phyloP scores from a whole-genome alignment of 1,284 basidiomycete genomes.

The Psilocybe mexicana region DNA sequence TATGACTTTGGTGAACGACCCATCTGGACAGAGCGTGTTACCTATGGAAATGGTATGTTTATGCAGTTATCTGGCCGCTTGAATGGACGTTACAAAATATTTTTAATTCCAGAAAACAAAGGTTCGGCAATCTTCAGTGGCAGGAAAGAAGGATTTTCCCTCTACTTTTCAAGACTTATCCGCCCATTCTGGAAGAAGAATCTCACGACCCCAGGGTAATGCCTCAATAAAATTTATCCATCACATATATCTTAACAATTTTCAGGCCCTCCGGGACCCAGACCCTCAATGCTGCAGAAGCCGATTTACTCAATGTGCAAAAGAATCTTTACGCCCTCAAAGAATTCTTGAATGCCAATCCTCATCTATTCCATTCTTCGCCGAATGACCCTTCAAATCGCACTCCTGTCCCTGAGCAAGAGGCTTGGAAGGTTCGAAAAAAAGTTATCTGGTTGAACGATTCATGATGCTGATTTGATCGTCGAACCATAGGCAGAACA shows the following conservation, averaged over 20 bases:
- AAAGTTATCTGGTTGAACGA: background rate
- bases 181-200: slow-evolving; percentile 88
- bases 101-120: slow-evolving; percentile 56
- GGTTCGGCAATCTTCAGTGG: slow-evolving; percentile 84
- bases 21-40: slow-evolving; percentile 76
- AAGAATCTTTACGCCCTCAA: slow-evolving; percentile 78
- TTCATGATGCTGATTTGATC: slow-evolving; percentile 4
- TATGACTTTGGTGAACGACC: slow-evolving; percentile 85
- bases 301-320: slow-evolving; percentile 67
- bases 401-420: slow-evolving; percentile 64
- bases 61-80: background rate
- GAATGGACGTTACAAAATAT: background rate
- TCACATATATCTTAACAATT: slow-evolving; percentile 13
- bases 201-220: slow-evolving; percentile 64
- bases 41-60: slow-evolving; percentile 50
- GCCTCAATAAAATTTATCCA: slow-evolving; percentile 12
- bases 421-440: slow-evolving; percentile 74
- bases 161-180: slow-evolving; percentile 86
- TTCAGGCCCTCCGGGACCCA: slow-evolving; percentile 47
- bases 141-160: slow-evolving; percentile 85
- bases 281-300: slow-evolving; percentile 62
- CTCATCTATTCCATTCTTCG: slow-evolving; percentile 76
- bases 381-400: slow-evolving; percentile 64
- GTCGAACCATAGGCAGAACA: slow-evolving; percentile 66
- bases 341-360: slow-evolving; percentile 75